A percentile compares a stretch with the other conserved stretches of the same genome.
Conservation (phyloP, 2,329 filamentous ascomycete species). For the Biscogniauxia sp. region DNA sequence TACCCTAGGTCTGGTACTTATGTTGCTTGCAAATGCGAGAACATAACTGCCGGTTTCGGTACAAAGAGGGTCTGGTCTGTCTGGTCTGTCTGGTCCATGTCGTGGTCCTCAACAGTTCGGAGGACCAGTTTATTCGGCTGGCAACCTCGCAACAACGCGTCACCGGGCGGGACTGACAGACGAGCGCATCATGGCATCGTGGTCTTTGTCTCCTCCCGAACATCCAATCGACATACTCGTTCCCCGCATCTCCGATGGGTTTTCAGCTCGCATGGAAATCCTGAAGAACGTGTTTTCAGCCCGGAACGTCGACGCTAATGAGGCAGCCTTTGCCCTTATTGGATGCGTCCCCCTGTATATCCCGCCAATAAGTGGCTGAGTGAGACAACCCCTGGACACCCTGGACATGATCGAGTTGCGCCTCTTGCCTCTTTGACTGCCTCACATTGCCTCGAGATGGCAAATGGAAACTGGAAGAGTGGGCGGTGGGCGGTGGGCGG, state of each 20-base stretch:
- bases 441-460: conserved; percentile 19
- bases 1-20: too few species aligned
- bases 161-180: background rate
- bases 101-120: background rate
- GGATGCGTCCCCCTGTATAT: conserved; percentile 14
- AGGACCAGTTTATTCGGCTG: background rate
- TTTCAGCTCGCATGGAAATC: conserved; percentile 27
- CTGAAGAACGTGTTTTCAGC: conserved; percentile 26
- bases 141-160: background rate
- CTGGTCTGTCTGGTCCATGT: too few species aligned
- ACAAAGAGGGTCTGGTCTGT: background rate
- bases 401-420: conserved; percentile 21
- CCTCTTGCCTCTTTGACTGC: conserved; percentile 20
- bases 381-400: conserved; percentile 7
- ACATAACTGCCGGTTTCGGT: background rate
- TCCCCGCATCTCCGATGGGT: conserved; percentile 22
- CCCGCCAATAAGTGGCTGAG: conserved; percentile 21
- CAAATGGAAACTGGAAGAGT: too few species aligned
- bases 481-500: too few species aligned
- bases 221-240: conserved; percentile 28
- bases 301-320: conserved; percentile 20
- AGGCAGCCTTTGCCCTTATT: conserved; percentile 28
- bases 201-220: background rate
- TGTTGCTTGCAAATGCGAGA: too few species aligned
- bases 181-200: background rate